Evolutionary conservation across 2,329 filamentous ascomycete species (phyloP), one percentile per base, ranked within the genome.

Genomic region (Aspergillus persii): DNA sequence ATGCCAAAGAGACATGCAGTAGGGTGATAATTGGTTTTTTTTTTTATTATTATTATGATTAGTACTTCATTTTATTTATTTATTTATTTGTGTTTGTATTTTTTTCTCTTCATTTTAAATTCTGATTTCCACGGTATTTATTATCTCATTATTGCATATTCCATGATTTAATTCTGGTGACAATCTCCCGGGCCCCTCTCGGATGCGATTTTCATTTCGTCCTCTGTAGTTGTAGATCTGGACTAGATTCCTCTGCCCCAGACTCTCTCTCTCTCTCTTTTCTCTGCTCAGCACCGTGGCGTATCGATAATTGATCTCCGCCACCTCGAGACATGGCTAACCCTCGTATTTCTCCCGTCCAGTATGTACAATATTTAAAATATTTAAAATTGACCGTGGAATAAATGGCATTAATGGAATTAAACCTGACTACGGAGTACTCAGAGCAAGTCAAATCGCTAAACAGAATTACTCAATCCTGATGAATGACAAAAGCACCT

Each of bases 1-100:
- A 57, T 65, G 53, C 56, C 15, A 51, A 57, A 51, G 56, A 56
- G 58, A 55, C 63, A 59, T 66, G 65, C 61, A 64, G 57, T 59
- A 65, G 61, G 53, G 58, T 56, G 58, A 57, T 36, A 53, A 31
- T 57, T 60, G 23, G 27, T 23, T 50, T 53, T 50, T 44, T 6
- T 48, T 54, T 49, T 55, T 56, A 53, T 56, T 11, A 15, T 57
- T 53, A 15, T 26, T 50, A 49, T 49, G 23, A 39, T 41, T 46
- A 51, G 39, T 23, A 23, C 57, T 54, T 54, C 26, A 36, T 33
- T 33, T 60, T 23, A 18, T 57, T 54, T n/a, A 49, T 47, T 46
- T 46, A 23, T 46, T 46, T 46, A 18, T 8, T 46, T 46, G n/a
- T 46, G 15, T 26, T 8, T 12, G 41, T n/a, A 18, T 46, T 18